These are phyloP conservation scores for Phytophthora niederhauseri DNA, from an alignment of 352 stramenopile species.

Conservation along the genomic window DNA sequence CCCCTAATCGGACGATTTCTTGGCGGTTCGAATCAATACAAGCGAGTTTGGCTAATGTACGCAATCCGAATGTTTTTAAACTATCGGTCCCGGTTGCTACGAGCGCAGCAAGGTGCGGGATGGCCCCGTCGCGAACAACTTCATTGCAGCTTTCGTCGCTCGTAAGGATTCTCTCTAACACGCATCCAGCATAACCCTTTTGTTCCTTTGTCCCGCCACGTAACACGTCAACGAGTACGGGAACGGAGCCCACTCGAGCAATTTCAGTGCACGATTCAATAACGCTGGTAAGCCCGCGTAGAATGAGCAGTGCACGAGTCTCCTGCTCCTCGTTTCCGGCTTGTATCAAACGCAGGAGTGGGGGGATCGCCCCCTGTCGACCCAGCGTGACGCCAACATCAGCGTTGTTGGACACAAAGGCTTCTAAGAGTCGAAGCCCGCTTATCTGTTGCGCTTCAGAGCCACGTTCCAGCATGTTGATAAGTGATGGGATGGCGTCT, in stretches of 20 bases:
- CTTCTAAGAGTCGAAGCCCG: neutral
- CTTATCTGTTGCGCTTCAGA: neutral
- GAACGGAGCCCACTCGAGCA: neutral
- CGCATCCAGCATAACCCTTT: neutral
- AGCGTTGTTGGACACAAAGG: neutral
- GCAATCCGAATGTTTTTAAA: neutral
- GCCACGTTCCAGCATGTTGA: neutral
- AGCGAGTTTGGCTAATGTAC: neutral
- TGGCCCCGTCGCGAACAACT: neutral
- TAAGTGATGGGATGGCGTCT: neutral
- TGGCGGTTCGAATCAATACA: neutral
- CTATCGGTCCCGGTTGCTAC: neutral
- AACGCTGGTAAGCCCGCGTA: neutral
- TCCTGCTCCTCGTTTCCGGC: neutral
- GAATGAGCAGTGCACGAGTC: neutral
- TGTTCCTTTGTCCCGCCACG: neutral
- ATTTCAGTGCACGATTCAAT: neutral
- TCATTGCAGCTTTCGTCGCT: neutral
- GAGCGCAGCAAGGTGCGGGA: neutral
- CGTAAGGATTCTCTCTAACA: neutral
- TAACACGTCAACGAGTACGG: neutral
- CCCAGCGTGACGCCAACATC: neutral
- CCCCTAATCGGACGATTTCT: neutral
- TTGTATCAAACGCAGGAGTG: neutral
- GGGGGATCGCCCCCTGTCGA: neutral